Evolutionary conservation across 192 early-diverging fungal species (phyloP), one percentile per base, ranked within the genome.

Genomic region (Linderina pennispora): DNA sequence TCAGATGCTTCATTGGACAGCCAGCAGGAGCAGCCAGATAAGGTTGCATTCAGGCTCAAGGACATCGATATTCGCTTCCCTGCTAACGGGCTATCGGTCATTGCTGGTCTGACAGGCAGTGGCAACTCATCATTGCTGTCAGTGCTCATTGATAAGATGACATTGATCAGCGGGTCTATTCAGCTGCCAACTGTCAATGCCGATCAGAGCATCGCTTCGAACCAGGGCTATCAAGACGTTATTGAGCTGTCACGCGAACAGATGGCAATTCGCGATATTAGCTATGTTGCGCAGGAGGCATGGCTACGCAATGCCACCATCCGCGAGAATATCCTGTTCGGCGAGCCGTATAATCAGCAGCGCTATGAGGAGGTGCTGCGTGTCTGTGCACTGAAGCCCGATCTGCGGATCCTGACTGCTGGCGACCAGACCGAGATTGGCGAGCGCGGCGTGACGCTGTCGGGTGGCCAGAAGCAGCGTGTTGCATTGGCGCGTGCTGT

Each of bases 401-500:
- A 99, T 53, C 75, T 99, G 21, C 83, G 82, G 13, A 88, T 85
- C 48, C 64, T 99, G 4, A 80, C 87, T 17, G 85, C 75, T 19
- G 92, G 93, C 10, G 96, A 99, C 61, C 65, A 78, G 49, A 97
- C 96, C 3, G 92, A 97, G 71, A 78, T 99, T 54, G 91, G 91
- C 7, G 91, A 93, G 55, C 86, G 87, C 20, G 91, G 91, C 13
- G 78, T 90, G n/a, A 85, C 81, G 8, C 59, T 92, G 7, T 85
- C 80, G 13, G 91, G 91, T 25, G 91, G 91, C 10, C 91, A 94
- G 60, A 92, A 90, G 65, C 85, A 86, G 45, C 74, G 92, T 32
- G 78, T 98, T 13, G 57, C 86, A 5, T 77, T 96, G 43, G 92
- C 91, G 19, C 80, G 94, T 50, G 91, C 92, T n/a, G 63, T 94